Base-by-base conservation (phyloP, 352 stramenopile genomes). In the Globisporangium spinosum region DNA sequence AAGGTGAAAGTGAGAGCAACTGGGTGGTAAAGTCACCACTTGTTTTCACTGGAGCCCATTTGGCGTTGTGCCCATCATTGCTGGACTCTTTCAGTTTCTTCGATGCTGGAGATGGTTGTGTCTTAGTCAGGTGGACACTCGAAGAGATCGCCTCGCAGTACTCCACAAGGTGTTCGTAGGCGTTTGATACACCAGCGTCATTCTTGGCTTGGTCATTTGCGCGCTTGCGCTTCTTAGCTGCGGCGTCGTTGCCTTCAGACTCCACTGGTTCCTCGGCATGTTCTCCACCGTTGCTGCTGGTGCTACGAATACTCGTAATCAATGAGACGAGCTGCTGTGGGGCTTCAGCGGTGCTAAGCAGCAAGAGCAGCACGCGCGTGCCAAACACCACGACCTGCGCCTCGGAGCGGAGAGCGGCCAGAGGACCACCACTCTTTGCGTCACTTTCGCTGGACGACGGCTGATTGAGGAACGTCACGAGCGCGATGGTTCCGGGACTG, bases 401-500 rank as follows among this genome's bases (percentile, higher is more conserved):
- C 23, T 87, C 64, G 9, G 56, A 35, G 57, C 77, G 75, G 23
- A 73, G 78, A 32, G 59, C 13, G 0, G 70, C 68, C 1, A 79
- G 64, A 2, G 40, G 7, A 23, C 32, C 20, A 23, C 25, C 20
- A 27, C 17, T 23, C 23, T 27, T n/a, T 2, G 23, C 34, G n/a
- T n/a, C 20, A 7, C 35, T 29, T 15, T 6, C 22, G 5, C 8
- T 51, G 43, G 17, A 51, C 15, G 17, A 51, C 12, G 38, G 25
- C 29, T 65, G 66, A 32, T 79, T 73, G 3, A 91, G 69, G 55
- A 89, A 91, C 47, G 63, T 63, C 22, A 89, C 78, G 8, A 91
- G 68, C 0, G 83, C 77, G 9, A 84, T 71, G 22, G 73, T 87
- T 3, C 83, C 73, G 1, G 83, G 79, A 54, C 81, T 91, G 2